Evolutionary conservation across 2,329 filamentous ascomycete species (phyloP), one percentile per base, ranked within the genome.

Genomic region (Pseudogymnoascus sp.): DNA sequence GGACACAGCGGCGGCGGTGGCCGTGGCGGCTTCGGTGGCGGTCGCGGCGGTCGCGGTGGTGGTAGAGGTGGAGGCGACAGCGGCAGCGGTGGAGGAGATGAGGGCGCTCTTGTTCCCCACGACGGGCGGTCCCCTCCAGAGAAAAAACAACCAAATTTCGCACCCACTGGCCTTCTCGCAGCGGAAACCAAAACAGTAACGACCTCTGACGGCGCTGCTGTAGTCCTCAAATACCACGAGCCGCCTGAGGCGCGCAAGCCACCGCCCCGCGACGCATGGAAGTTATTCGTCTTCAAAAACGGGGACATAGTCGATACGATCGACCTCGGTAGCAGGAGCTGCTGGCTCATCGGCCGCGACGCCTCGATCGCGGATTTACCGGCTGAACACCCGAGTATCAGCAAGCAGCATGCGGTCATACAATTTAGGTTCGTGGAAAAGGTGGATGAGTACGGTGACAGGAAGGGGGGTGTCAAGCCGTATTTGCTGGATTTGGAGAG

Each of bases 401-500:
- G 91, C 74, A 96, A 96, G 75, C 95, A 99, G 76, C 95, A 99
- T 75, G 93, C 93, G 0, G 95, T 93, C 7, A 84, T 99, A 46
- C 95, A 99, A 74, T 99, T 99, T 72, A 86, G 95, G 38, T 88
- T 91, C 72, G 85, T 89, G 19, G 89, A 91, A 71, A 92, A 89
- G 76, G 85, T 85, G 66, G 91, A 96, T 69, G 91, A 97, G 76
- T 96, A 84, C 73, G 93, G 92, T 22, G 93, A 97, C 73, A 89
- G 87, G 72, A 81, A 88, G 64, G 91, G 90, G 22, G 88, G 81
- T 66, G 89, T 93, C 53, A 89, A 86, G 77, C 93, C 93, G 0
- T 99, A 98, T 76, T 75, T 98, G 7, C 91, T 99, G 67, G 95
- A 99, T 75, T 78, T 99, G 59, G 93, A 97, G 70, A 96, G 91